phyloP scores from a whole-genome alignment of 2,329 filamentous ascomycete genomes.

The Hypoxylon rubiginosum region DNA sequence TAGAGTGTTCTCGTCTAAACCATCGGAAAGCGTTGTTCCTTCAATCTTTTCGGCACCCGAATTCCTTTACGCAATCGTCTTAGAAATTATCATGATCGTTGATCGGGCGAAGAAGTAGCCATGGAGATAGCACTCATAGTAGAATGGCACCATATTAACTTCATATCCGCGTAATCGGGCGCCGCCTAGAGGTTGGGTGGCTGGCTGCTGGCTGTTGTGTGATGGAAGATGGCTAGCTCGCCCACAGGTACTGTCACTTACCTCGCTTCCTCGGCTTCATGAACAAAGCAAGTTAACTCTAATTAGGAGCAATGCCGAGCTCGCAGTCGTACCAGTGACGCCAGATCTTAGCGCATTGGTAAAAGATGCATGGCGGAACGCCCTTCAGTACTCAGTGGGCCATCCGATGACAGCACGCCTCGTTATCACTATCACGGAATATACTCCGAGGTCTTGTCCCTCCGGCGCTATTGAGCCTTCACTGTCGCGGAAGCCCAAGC shows the following conservation, averaged over 20 bases:
- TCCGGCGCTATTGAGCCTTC: constrained; percentile 68
- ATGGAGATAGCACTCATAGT: constrained; percentile 22
- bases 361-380: constrained; percentile 71
- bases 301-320: constrained; percentile 53
- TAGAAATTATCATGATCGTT: constrained; percentile 19
- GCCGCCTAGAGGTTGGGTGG: constrained; percentile 64
- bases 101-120: constrained; percentile 21
- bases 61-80: constrained; percentile 10
- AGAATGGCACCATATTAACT: constrained; percentile 59
- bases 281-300: constrained; percentile 19
- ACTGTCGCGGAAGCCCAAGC: constrained; percentile 63
- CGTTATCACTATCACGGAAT: constrained; percentile 60
- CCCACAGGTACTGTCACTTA: constrained; percentile 52
- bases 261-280: constrained; percentile 16
- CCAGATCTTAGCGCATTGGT: constrained; percentile 65
- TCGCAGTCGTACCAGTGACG: constrained; percentile 62
- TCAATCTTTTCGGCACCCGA: constrained; percentile 24
- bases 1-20: constrained; percentile 33
- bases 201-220: constrained; percentile 56
- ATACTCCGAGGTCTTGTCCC: constrained; percentile 68
- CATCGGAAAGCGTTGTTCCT: constrained; percentile 36
- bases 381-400: constrained; percentile 67
- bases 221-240: constrained; percentile 48
- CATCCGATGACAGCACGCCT: constrained; percentile 62
- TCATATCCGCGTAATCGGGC: constrained; percentile 61